phyloP scores from a whole-genome alignment of 768 basidiomycete species.

The Macrolepiota albuminosa region DNA sequence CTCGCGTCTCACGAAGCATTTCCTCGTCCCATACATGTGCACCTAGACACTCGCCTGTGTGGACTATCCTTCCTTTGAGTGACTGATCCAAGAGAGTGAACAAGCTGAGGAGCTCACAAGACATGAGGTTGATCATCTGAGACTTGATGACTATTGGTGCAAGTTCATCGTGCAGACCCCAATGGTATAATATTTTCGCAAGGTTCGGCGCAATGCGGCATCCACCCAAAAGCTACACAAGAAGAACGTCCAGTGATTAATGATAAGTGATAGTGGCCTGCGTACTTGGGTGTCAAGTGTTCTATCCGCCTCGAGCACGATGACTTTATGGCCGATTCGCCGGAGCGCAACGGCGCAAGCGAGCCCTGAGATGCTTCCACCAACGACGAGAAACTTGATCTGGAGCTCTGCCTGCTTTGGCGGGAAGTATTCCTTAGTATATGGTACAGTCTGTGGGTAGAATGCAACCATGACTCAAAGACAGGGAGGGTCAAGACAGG shows the following conservation, averaged over 20 bases:
- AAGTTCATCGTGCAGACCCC: slow-evolving; percentile 38
- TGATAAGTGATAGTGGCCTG: not conserved
- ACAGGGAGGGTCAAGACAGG: not conserved
- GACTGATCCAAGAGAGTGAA: not conserved
- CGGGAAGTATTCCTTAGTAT: not conserved
- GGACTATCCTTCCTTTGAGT: slow-evolving; percentile 26
- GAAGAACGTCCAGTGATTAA: not conserved
- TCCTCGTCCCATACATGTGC: slow-evolving; percentile 48
- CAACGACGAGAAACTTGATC: slow-evolving; percentile 32
- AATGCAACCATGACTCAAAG: not conserved
- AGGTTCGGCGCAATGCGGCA: slow-evolving; percentile 45
- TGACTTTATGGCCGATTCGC: slow-evolving; percentile 50
- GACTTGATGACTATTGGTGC: slow-evolving; percentile 13
- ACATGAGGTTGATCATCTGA: slow-evolving; percentile 18
- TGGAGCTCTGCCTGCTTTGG: slow-evolving; percentile 19
- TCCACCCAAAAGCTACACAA: slow-evolving; percentile 21
- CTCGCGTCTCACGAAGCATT: slow-evolving; percentile 40
- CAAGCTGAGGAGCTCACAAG: slow-evolving; percentile 3
- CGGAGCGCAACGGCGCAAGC: slow-evolving; percentile 49
- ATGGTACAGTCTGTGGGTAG: not conserved
- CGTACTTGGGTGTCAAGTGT: slow-evolving; percentile 13
- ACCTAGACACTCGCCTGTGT: slow-evolving; percentile 46
- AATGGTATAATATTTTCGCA: slow-evolving; percentile 49
- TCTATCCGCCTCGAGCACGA: slow-evolving; percentile 40
- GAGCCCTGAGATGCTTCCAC: slow-evolving; percentile 47